These are phyloP conservation scores for Phytophthora pistaciae DNA, from an alignment of 352 stramenopile species.

Conservation along the genomic window DNA sequence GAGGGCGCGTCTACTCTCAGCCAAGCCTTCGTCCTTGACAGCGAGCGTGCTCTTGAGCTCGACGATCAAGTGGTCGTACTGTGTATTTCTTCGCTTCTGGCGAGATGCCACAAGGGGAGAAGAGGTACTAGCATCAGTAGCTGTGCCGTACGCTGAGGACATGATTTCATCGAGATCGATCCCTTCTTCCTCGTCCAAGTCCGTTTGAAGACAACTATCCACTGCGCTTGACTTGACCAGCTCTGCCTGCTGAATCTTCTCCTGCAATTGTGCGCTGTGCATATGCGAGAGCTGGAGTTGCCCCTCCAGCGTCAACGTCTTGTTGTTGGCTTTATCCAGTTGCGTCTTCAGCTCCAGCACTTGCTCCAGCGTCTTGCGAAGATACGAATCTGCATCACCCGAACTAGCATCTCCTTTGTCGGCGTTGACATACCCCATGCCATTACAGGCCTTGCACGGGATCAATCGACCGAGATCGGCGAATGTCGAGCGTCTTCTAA, in stretches of 20 bases:
- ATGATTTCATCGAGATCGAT: constrained; percentile 63
- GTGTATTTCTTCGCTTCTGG: constrained; percentile 38
- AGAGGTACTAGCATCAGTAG: not conserved
- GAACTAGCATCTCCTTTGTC: constrained; percentile 10
- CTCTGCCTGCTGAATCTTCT: constrained; percentile 52
- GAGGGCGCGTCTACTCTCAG: constrained; percentile 42
- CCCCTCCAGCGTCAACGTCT: constrained; percentile 43
- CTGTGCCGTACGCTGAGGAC: constrained; percentile 20
- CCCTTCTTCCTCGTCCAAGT: constrained; percentile 64
- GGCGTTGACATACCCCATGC: constrained; percentile 57
- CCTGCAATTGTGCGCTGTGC: constrained; percentile 40
- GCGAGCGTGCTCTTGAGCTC: constrained; percentile 66
- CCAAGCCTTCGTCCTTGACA: constrained; percentile 53
- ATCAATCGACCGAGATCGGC: constrained; percentile 47
- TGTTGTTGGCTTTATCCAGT: constrained; percentile 46
- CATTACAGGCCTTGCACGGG: constrained; percentile 59
- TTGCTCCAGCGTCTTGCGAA: constrained; percentile 69
- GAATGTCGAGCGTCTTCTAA: constrained; percentile 18
- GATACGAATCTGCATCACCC: constrained; percentile 58
- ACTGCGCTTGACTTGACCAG: constrained; percentile 36
- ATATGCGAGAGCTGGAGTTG: constrained; percentile 45
- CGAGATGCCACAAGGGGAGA: not conserved
- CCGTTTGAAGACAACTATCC: constrained; percentile 49
- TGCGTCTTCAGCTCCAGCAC: constrained; percentile 63
- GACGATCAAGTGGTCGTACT: constrained; percentile 77